Evolutionary conservation across 371 early-diverging fungal genomes (phyloP).

Genomic region (Apophysomyces sp.): DNA sequence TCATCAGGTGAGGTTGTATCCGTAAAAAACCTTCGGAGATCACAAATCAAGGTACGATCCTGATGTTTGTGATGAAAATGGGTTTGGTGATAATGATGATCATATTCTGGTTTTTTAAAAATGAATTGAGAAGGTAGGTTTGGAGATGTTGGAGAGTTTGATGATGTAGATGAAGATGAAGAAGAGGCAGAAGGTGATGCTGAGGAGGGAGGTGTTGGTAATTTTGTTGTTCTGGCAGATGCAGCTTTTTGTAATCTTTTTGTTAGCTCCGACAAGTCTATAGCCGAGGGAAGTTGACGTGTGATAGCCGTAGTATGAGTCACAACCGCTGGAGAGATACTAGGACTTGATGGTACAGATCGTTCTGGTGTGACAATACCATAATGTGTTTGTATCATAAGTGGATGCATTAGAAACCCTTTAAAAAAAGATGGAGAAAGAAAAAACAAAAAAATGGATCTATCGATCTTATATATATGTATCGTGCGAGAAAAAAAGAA

Average conservation of each 20-base stretch:
- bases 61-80: constrained; percentile 31
- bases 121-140: constrained; percentile 31
- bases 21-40: background rate
- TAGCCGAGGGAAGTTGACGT: constrained; percentile 22
- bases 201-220: background rate
- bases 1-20: background rate
- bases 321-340: constrained; percentile 26
- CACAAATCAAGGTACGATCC: background rate
- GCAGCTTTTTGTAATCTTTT: constrained; percentile 21
- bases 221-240: background rate
- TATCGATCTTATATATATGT: constrained; percentile 1
- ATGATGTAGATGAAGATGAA: constrained; percentile 1
- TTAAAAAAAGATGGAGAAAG: constrained; percentile 1
- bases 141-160: background rate
- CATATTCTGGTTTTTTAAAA: constrained; percentile 39
- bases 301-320: constrained; percentile 29
- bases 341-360: constrained; percentile 27
- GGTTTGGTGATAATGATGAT: constrained; percentile 34
- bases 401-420: background rate
- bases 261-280: constrained; percentile 28
- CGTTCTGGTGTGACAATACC: constrained; percentile 28
- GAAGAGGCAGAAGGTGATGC: background rate
- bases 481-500: background rate
- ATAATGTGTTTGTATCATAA: constrained; percentile 1
- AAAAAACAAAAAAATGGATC: background rate